These are phyloP conservation scores for Microbotryum saponariae DNA, from an alignment of 1,284 basidiomycete genomes.

Conservation along the genomic window DNA sequence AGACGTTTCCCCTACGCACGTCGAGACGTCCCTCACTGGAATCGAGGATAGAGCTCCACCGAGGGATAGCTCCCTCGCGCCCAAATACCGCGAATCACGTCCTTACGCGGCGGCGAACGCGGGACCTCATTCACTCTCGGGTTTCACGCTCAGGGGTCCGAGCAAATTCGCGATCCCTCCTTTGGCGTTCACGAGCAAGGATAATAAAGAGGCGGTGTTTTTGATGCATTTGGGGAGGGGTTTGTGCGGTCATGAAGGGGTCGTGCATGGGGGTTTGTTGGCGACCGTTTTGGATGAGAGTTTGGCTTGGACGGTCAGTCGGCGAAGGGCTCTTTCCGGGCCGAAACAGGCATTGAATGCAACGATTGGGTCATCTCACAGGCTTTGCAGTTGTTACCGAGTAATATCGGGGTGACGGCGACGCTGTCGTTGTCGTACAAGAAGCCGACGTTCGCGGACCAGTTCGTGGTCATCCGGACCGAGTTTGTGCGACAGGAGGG, in stretches of 20 bases:
- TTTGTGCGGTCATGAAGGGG: constrained; percentile 54
- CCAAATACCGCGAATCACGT: constrained; percentile 20
- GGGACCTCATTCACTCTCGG: constrained; percentile 64
- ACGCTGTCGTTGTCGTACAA: constrained; percentile 41
- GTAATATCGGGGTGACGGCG: constrained; percentile 88
- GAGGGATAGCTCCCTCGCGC: not conserved
- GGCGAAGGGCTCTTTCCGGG: not conserved
- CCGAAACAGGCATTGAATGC: too few relatives aligned
- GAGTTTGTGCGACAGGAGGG: constrained; percentile 59
- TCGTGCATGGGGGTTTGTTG: constrained; percentile 85
- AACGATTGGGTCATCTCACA: constrained; percentile 36
- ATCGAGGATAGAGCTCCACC: not conserved
- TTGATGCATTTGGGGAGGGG: constrained; percentile 76
- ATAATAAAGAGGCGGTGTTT: constrained; percentile 63
- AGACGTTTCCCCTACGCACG: not conserved
- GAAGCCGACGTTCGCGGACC: constrained; percentile 40
- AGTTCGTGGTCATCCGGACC: constrained; percentile 67
- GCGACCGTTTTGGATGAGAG: constrained; percentile 85
- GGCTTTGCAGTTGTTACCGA: constrained; percentile 76
- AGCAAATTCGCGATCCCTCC: constrained; percentile 72
- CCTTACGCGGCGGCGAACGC: constrained; percentile 29
- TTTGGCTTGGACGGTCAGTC: constrained; percentile 67
- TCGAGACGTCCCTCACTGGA: not conserved
- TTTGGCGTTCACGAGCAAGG: constrained; percentile 61
- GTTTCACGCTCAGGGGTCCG: constrained; percentile 74